Evolutionary conservation across 208 protist species (phyloP).

Genomic region (Trypanosoma platydactyli): DNA sequence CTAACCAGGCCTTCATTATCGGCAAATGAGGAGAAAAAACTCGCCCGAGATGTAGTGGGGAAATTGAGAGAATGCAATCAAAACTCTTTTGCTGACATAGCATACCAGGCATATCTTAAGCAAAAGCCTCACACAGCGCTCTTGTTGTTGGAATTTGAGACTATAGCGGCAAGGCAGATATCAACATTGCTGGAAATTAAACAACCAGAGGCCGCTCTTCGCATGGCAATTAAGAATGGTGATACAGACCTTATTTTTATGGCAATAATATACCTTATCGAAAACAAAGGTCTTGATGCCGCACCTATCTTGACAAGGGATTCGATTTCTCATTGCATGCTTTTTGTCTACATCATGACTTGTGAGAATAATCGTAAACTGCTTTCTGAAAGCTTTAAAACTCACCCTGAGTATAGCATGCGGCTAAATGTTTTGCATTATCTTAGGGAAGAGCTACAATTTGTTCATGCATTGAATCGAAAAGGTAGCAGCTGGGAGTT

Average conservation of each 20-base stretch:
- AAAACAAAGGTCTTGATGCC: slow-evolving; percentile 34
- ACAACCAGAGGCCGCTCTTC: slow-evolving; percentile 62
- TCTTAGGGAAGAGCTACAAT: slow-evolving; percentile 46
- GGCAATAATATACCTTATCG: slow-evolving; percentile 58
- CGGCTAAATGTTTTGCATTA: slow-evolving; percentile 47
- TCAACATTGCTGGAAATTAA: slow-evolving; percentile 69
- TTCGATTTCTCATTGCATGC: slow-evolving; percentile 34
- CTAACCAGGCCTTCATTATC: slow-evolving; percentile 38
- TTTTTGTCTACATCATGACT: slow-evolving; percentile 49
- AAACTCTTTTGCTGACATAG: slow-evolving; percentile 59
- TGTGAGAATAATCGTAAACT: slow-evolving; percentile 39
- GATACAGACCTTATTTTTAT: slow-evolving; percentile 74
- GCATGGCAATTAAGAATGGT: slow-evolving; percentile 37
- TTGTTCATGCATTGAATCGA: slow-evolving; percentile 29
- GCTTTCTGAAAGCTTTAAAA: slow-evolving; percentile 45
- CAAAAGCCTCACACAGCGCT: slow-evolving; percentile 53
- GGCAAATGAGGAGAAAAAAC: slow-evolving; percentile 32
- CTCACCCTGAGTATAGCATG: slow-evolving; percentile 40
- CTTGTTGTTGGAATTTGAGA: slow-evolving; percentile 59
- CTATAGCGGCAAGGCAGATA: slow-evolving; percentile 46
- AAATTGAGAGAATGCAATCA: slow-evolving; percentile 52
- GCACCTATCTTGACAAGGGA: slow-evolving; percentile 34
- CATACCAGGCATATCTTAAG: slow-evolving; percentile 43
- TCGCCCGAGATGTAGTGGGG: slow-evolving; percentile 43
- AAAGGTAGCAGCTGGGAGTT: slow-evolving; percentile 56